Percentiles rank a stretch among this genome's conserved stretches.
phyloP scores from a whole-genome alignment of 2,329 filamentous ascomycete genomes.

The Rhynchosporium graminicola region DNA sequence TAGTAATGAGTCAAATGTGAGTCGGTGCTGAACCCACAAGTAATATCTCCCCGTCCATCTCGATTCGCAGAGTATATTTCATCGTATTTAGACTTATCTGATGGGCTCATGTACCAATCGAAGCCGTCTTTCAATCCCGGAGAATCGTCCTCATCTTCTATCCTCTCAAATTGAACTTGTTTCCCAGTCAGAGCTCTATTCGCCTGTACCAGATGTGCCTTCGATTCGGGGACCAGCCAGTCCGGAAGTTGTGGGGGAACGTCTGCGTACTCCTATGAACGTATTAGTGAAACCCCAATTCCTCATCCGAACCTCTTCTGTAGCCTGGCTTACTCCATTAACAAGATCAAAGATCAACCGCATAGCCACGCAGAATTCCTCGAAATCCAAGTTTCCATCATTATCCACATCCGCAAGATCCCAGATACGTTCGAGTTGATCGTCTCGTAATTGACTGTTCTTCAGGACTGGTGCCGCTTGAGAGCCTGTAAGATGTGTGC shows the following conservation, averaged over 20 bases:
- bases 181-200: conserved; percentile 76
- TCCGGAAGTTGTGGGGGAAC: conserved; percentile 86
- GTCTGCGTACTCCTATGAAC: conserved; percentile 77
- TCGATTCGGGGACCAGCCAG: conserved; percentile 96
- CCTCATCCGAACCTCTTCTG: background rate
- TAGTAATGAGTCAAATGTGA: conserved; percentile 10
- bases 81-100: conserved; percentile 91
- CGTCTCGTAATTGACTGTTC: conserved; percentile 70
- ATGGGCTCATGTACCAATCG: conserved; percentile 98
- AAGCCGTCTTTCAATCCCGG: conserved; percentile 92
- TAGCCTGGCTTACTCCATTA: conserved; percentile 71
- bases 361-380: conserved; percentile 99
- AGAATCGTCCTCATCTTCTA: conserved; percentile 80
- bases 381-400: conserved; percentile 96
- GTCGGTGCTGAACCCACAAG: conserved; percentile 56
- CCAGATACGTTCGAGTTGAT: conserved; percentile 96
- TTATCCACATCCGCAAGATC: conserved; percentile 96
- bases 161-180: conserved; percentile 79
- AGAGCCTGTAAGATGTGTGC: conserved; percentile 64
- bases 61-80: conserved; percentile 94
- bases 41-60: conserved; percentile 80
- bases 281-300: conserved; percentile 6
- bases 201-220: conserved; percentile 86
- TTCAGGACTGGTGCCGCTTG: conserved; percentile 73
- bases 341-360: conserved; percentile 95